Evolutionary conservation across 305 asterid species (phyloP).

Genomic region (Solanum hybrid): DNA sequence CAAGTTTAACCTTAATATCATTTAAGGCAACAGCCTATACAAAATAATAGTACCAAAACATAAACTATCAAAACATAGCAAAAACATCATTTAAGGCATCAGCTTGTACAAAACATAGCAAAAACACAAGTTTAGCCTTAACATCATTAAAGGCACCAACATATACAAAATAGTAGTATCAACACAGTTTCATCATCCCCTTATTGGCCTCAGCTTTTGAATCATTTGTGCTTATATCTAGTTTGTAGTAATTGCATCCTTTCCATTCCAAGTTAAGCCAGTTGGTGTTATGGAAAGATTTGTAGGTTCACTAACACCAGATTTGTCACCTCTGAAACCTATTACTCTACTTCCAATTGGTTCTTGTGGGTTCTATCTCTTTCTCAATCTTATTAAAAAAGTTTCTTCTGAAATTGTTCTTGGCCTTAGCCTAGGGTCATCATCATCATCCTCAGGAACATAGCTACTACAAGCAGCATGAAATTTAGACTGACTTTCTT

Average conservation of each 20-base stretch:
- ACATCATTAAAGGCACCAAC: not conserved
- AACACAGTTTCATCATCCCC: not conserved
- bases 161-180: not conserved
- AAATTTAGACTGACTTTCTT: too few species aligned
- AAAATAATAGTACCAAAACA: not conserved
- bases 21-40: not conserved
- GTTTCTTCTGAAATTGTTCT: not conserved
- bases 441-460: not conserved
- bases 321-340: not conserved
- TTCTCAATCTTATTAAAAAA: not conserved
- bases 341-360: not conserved
- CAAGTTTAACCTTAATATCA: not conserved
- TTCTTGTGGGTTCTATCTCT: not conserved
- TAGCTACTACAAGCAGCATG: not conserved
- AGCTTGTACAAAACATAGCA: not conserved
- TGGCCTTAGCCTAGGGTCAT: not conserved
- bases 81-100: not conserved
- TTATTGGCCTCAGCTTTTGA: not conserved
- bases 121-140: not conserved
- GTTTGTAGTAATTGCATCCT: not conserved
- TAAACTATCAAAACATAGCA: not conserved
- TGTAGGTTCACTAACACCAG: not conserved
- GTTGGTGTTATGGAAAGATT: not conserved
- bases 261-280: not conserved
- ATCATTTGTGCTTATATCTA: not conserved